Percentiles rank a stretch among this genome's conserved stretches.
phyloP scores from a whole-genome alignment of 495 filamentous ascomycete species.

The Penicillium atrosanguineum region DNA sequence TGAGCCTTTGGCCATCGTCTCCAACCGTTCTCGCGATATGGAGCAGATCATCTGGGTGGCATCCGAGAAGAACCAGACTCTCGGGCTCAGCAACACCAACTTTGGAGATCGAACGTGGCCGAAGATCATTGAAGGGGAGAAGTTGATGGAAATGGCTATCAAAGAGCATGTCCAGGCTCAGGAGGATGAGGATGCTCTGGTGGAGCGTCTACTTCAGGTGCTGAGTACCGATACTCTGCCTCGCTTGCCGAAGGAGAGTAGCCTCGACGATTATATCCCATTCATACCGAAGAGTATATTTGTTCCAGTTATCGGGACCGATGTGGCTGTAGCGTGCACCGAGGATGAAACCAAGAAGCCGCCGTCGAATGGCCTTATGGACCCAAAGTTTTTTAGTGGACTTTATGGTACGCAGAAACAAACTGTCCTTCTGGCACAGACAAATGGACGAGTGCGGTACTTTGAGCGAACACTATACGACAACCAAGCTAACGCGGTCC shows the following conservation, averaged over 20 bases:
- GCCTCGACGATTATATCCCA: conserved; percentile 68
- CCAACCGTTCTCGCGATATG: conserved; percentile 69
- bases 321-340: conserved; percentile 48
- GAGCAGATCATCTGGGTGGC: conserved; percentile 66
- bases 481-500: conserved; percentile 57
- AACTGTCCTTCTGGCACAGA: conserved; percentile 77
- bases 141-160: conserved; percentile 47
- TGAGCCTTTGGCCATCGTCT: conserved; percentile 79
- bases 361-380: conserved; percentile 16
- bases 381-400: conserved; percentile 32
- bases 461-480: conserved; percentile 84
- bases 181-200: conserved; percentile 60
- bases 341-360: conserved; percentile 20
- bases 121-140: conserved; percentile 68
- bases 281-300: conserved; percentile 79
- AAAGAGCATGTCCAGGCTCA: conserved; percentile 42
- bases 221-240: conserved; percentile 75
- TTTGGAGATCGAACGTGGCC: conserved; percentile 75
- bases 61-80: conserved; percentile 57
- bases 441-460: conserved; percentile 73
- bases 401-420: conserved; percentile 92
- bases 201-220: conserved; percentile 66
- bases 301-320: conserved; percentile 65
- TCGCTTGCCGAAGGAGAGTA: conserved; percentile 43
- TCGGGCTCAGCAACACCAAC: conserved; percentile 83